Conservation (phyloP, 257 asterid genomes). For the Solanum acaule region DNA sequence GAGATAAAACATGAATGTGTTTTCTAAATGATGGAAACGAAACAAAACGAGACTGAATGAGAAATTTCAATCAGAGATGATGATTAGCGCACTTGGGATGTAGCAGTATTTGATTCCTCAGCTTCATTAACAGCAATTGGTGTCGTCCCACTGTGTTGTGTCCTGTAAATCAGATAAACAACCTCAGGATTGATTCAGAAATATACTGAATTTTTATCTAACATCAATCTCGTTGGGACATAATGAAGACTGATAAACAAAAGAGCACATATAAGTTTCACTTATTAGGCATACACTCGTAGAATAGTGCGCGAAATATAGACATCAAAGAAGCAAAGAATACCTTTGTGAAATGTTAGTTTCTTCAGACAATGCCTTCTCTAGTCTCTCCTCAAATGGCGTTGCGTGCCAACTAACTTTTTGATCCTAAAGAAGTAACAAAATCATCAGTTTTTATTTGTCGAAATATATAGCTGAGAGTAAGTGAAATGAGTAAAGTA, state of each 20-base stretch:
- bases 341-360: conserved; percentile 60
- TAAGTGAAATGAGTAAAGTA: neutral
- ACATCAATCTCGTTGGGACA: neutral
- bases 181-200: neutral
- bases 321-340: neutral
- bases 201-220: too few relatives aligned
- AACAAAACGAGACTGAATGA: neutral
- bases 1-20: neutral
- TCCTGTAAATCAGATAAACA: conserved; percentile 10
- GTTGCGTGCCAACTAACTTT: conserved; percentile 14
- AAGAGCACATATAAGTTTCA: neutral
- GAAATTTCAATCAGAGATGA: neutral
- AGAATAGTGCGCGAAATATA: neutral
- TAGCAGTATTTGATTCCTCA: conserved; percentile 23
- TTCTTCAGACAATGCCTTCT: conserved; percentile 67
- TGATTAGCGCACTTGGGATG: conserved; percentile 8
- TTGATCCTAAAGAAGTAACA: conserved; percentile 19
- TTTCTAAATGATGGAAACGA: neutral
- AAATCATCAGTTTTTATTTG: neutral
- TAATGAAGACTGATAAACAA: neutral
- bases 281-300: neutral
- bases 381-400: conserved; percentile 60
- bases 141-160: conserved; percentile 10
- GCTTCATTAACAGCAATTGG: conserved; percentile 7
- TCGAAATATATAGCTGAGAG: neutral